Evolutionary conservation across 2,329 filamentous ascomycete species (phyloP), one percentile per base, ranked within the genome.

Genomic region (Laburnicola sp.): DNA sequence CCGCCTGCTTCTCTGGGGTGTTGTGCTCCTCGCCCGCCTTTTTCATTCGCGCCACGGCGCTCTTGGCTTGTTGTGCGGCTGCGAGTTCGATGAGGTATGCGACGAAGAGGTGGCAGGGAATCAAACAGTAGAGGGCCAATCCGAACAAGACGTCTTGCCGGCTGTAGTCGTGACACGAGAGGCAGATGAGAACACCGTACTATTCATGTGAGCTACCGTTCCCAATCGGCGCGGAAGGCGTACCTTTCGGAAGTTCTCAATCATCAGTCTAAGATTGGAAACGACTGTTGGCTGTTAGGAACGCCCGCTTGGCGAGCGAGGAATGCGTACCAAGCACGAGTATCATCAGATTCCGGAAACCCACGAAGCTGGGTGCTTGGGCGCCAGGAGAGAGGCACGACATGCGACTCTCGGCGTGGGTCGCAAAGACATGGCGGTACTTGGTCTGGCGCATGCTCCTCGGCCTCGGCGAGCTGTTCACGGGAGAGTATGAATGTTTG

Each of bases 161-260:
- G 49, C 88, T 85, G 69, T 94, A 95, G 74, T 95, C 89, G 72
- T 96, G 91, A 70, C 92, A 96, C 59, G 84, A 85, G 53, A 99
- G 79, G 69, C 93, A 97, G 59, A 99, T 95, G 51, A 97, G 80
- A 51, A 97, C 91, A 47, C 94, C 94, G 70, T 99, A 99, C 89
- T 93, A 69, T 35, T 38, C 6, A 23, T 26, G 55, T 60, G 41
- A 57, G 69, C 5, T 31, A 38, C 11, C 27, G 16, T 22, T 35
- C 7, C 36, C 58, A 58, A 32, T 27, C n/a, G 23, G 22, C 11
- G 23, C 8, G 46, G 23, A 22, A 31, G 10, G 28, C 63, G 54
- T 69, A 90, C 89, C 82, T 97, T 97, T 78, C 93, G 89, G 62
- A 93, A 90, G 70, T 99, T 99, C 75, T 97, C 94, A 68, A 99